Evolutionary conservation across 129 eudicot species (phyloP).

Genomic region (Artemisia argyi): DNA sequence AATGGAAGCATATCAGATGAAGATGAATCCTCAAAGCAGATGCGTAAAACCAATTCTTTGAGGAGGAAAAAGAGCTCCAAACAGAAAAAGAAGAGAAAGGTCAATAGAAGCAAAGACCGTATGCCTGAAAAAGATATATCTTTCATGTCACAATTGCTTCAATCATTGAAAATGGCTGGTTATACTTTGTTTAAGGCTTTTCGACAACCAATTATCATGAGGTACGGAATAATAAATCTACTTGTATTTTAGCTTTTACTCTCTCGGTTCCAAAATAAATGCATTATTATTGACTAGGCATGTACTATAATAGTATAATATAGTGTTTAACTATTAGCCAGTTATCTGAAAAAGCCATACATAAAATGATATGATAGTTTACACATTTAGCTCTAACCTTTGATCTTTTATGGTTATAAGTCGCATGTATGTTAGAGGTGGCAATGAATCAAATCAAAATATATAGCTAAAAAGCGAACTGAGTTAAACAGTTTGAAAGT

Average conservation of each 20-base stretch:
- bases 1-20: constrained; percentile 42
- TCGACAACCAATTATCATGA: constrained; percentile 79
- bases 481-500: no score
- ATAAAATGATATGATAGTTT: no score
- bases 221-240: constrained; percentile 43
- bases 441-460: no score
- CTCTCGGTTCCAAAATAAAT: background rate
- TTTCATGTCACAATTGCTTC: constrained; percentile 44
- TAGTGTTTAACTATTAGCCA: constrained; percentile 2
- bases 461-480: no score
- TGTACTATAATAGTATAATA: background rate
- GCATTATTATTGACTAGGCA: constrained; percentile 5
- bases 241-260: constrained; percentile 5
- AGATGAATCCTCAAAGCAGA: constrained; percentile 33
- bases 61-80: constrained; percentile 69
- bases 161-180: constrained; percentile 64
- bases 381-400: no score
- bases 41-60: constrained; percentile 36
- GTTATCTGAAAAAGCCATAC: background rate
- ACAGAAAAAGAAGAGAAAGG: constrained; percentile 41
- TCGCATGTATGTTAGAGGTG: no score
- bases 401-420: no score
- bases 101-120: constrained; percentile 20
- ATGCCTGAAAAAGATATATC: constrained; percentile 49
- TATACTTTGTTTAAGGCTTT: constrained; percentile 73